These are phyloP conservation scores for Brassica cretica DNA, from an alignment of 345 rosid genomes.

Conservation along the genomic window DNA sequence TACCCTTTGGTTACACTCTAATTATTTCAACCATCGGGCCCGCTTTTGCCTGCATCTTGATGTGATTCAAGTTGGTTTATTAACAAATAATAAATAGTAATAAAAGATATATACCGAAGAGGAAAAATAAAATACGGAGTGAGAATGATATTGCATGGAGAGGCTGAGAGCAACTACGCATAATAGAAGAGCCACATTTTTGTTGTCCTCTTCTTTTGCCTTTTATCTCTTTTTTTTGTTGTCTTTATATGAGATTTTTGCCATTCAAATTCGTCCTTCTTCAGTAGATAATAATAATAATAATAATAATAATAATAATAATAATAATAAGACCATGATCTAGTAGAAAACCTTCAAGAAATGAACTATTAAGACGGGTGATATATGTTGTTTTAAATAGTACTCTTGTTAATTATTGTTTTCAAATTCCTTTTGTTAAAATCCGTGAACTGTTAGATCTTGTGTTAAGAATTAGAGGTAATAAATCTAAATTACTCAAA, in stretches of 20 bases:
- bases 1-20: too few relatives aligned
- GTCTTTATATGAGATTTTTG: conserved; percentile 12
- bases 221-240: neutral
- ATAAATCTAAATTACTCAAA: neutral
- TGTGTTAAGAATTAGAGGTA: neutral
- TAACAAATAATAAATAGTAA: neutral
- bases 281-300: neutral
- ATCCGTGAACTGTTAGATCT: neutral
- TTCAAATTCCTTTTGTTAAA: neutral
- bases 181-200: conserved; percentile 24
- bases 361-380: neutral
- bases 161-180: conserved; percentile 34
- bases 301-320: neutral
- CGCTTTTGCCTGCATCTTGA: too few relatives aligned
- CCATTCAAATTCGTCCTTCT: conserved; percentile 1
- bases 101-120: conserved; percentile 5
- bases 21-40: too few relatives aligned
- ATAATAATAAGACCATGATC: neutral
- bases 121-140: neutral
- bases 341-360: neutral
- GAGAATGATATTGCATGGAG: conserved; percentile 16
- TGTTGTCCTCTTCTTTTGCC: conserved; percentile 35
- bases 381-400: neutral
- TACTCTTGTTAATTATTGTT: neutral
- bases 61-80: neutral